Percentiles rank a stretch among this genome's conserved stretches.
Conservation (phyloP, 768 basidiomycete species). For the Pisolithus microcarpus region DNA sequence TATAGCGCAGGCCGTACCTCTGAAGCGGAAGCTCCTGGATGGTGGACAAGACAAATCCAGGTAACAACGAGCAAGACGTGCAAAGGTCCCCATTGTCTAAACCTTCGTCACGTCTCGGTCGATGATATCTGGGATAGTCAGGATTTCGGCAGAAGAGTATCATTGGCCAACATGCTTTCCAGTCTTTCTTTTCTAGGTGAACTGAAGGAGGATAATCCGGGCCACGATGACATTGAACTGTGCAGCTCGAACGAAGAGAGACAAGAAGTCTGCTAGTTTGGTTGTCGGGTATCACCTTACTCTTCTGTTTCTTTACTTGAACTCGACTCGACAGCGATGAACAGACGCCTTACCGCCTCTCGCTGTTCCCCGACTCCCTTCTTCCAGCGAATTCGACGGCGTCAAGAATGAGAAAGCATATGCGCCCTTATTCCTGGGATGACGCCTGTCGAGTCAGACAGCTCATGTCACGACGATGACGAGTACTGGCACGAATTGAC, state of each 20-base stretch:
- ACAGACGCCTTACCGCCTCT: conserved; percentile 78
- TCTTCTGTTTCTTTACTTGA: neutral
- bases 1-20: conserved; percentile 92
- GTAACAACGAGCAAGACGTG: conserved; percentile 95
- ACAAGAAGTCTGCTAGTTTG: conserved; percentile 83
- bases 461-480: conserved; percentile 52
- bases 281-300: conserved; percentile 57
- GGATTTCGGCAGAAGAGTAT: no score
- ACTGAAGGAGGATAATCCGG: conserved; percentile 62
- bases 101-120: conserved; percentile 35
- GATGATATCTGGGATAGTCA: conserved; percentile 69
- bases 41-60: conserved; percentile 71
- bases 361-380: neutral
- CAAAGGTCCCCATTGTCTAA: conserved; percentile 91
- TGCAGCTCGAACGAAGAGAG: conserved; percentile 93
- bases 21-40: conserved; percentile 88
- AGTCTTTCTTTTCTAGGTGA: conserved; percentile 41
- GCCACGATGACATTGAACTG: conserved; percentile 88
- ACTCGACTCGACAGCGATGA: neutral
- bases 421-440: conserved; percentile 77
- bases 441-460: conserved; percentile 52
- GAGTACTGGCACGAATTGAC: conserved; percentile 94
- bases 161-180: neutral
- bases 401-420: conserved; percentile 57
- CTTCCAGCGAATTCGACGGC: conserved; percentile 87